phyloP scores from a whole-genome alignment of 345 rosid genomes.

The Linum tenue region DNA sequence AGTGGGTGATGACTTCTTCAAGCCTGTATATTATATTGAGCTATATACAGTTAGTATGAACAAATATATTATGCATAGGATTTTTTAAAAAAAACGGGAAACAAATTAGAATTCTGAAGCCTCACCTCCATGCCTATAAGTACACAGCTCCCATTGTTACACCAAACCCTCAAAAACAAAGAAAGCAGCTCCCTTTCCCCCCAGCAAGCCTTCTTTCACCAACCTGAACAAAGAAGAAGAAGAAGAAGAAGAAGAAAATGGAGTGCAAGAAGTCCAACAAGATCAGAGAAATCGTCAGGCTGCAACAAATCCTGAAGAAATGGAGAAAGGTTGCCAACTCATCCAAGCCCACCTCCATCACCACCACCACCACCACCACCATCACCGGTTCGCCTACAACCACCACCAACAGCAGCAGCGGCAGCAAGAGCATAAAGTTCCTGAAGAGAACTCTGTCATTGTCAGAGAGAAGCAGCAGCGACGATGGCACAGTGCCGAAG shows the following conservation, averaged over 20 bases:
- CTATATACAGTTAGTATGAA: no score
- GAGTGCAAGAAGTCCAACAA: conserved; percentile 79
- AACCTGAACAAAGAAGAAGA: neutral
- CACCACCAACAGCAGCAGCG: conserved; percentile 26
- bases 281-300: conserved; percentile 85
- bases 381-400: neutral
- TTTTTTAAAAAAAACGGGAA: no score
- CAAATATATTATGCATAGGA: no score
- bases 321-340: conserved; percentile 78
- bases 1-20: no score
- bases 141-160: neutral
- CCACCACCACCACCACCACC: neutral
- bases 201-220: neutral
- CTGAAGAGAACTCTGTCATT: conserved; percentile 78
- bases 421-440: conserved; percentile 43
- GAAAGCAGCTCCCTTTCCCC: neutral
- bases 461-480: conserved; percentile 20
- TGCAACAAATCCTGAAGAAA: conserved; percentile 80
- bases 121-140: neutral
- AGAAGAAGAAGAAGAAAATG: conserved; percentile 21
- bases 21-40: no score
- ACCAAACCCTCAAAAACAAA: neutral
- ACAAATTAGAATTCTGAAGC: neutral
- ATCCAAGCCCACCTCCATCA: conserved; percentile 21
- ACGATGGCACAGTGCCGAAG: neutral